Conservation (phyloP, 1,139 yeast genomes). For the Neolecta irregularis region DNA sequence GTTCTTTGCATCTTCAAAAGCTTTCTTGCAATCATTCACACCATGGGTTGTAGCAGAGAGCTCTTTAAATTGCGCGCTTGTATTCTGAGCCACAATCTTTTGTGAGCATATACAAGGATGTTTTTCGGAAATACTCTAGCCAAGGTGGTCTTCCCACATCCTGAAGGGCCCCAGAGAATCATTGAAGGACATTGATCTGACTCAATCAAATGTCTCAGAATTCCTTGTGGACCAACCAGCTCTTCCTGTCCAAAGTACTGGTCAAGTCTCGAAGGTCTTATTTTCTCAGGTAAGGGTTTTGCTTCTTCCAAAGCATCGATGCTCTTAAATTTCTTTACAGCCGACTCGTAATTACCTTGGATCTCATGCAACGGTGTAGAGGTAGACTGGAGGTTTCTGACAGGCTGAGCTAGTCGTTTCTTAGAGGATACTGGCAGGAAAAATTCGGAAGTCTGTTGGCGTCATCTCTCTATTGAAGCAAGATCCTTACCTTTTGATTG, state of each 20-base stretch:
- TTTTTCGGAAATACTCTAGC: constrained; percentile 27
- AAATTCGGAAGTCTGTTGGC: too few species aligned
- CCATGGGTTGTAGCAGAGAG: constrained; percentile 75
- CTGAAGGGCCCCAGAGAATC: constrained; percentile 66
- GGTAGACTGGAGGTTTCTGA: constrained; percentile 3
- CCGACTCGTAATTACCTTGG: constrained; percentile 7
- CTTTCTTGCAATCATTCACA: constrained; percentile 50
- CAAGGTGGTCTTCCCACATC: constrained; percentile 69
- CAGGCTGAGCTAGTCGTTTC: too few species aligned
- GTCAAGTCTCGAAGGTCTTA: constrained; percentile 56
- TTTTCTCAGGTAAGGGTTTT: constrained; percentile 65
- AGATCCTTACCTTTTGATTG: constrained; percentile 5
- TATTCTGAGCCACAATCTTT: constrained; percentile 40
- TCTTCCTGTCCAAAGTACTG: constrained; percentile 83
- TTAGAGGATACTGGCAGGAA: too few species aligned
- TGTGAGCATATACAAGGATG: neutral
- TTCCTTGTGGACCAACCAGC: constrained; percentile 57
- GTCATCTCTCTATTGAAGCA: neutral
- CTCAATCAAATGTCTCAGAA: constrained; percentile 51
- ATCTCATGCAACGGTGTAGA: neutral
- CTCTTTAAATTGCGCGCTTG: constrained; percentile 55
- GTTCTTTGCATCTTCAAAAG: constrained; percentile 58
- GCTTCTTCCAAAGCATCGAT: constrained; percentile 8
- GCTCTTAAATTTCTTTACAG: constrained; percentile 2
- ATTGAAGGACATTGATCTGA: constrained; percentile 53